Percentiles rank a stretch among this genome's conserved stretches.
These are phyloP conservation scores for Geotrichum carabidarum DNA, from an alignment of 1,139 yeast genomes.

Conservation along the genomic window DNA sequence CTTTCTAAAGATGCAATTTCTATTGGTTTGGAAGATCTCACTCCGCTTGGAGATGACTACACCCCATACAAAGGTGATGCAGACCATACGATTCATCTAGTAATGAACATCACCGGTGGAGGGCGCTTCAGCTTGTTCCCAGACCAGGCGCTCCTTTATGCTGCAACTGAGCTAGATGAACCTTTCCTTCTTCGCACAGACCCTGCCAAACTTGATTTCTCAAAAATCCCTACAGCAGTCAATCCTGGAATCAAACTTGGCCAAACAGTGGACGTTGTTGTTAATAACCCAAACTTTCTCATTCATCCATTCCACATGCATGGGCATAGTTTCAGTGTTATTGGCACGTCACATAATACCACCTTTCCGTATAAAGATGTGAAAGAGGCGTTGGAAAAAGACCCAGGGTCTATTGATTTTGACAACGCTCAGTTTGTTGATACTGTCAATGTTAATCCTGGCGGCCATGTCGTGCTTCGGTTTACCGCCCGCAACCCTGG, in stretches of 20 bases:
- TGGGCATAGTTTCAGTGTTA: constrained; percentile 38
- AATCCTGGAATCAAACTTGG: constrained; percentile 30
- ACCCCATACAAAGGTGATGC: constrained; percentile 23
- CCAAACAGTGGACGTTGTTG: constrained; percentile 36
- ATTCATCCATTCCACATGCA: constrained; percentile 41
- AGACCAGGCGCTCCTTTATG: constrained; percentile 6
- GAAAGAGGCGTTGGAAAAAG: constrained; percentile 36
- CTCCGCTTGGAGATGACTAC: constrained; percentile 10
- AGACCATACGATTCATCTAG: constrained; percentile 29
- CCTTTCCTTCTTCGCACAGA: constrained; percentile 13
- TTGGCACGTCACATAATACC: constrained; percentile 17
- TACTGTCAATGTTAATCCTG: constrained; percentile 55
- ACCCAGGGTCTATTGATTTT: constrained; percentile 54
- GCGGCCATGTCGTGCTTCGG: constrained; percentile 22
- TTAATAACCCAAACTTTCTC: constrained; percentile 33
- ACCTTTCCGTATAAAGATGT: constrained; percentile 13
- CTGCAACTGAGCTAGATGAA: constrained; percentile 10
- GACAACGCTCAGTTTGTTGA: constrained; percentile 38
- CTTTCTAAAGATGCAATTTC: neutral
- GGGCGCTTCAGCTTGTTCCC: constrained; percentile 35
- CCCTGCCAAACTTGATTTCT: constrained; percentile 12
- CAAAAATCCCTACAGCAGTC: constrained; percentile 21
- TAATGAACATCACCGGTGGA: constrained; percentile 33
- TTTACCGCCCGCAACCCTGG: constrained; percentile 31
- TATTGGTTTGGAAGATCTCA: constrained; percentile 4